Evolutionary conservation across 371 early-diverging fungal species (phyloP), one percentile per base, ranked within the genome.

Genomic region (Cokeromyces recurvatus): DNA sequence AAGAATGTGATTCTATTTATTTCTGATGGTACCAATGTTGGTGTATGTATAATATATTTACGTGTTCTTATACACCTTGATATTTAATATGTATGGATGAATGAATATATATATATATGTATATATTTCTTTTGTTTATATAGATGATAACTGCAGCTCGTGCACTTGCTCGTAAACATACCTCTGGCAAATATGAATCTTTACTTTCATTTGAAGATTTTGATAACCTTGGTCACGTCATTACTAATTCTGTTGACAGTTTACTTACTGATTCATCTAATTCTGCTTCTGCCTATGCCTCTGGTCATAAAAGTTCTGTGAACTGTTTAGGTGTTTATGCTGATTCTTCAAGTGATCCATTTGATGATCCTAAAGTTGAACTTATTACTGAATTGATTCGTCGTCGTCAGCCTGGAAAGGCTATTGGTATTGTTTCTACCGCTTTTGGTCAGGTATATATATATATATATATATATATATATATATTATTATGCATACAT

Each of bases 201-300:
- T 64, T 80, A 53, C 64, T 85, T 37, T 46, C 69, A 37, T 74
- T 86, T 66, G 88, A 85, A 47, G 61, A 74, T 48, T 77, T 81
- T 65, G 82, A 77, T 47, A 47, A 75, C 47, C 60, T 87, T 29
- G 88, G 88, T 17, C 82, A 82, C 46, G 64, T 86, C 59, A 68
- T 78, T 50, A 82, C 86, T 55, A 79, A 85, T 58, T 85, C 85
- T 16, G 57, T 86, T 35, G 89, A 88, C 63, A 64, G 81, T 46
- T 69, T 88, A 42, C 59, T 85, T 40, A 88, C 89, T 38, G 86
- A 88, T 61, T 85, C 86, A 48, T 84, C 89, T 57, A 88, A 88
- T 68, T 81, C 82, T 36, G 88, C 88, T 38, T 72, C 79, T 6
- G 67, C 88, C 46, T 88, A 83, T 64, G 62, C 78, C 55, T 71